Evolutionary conservation across 225 moss, liverwort and hornwort species (phyloP).

Genomic region (Climacium dendroides): DNA sequence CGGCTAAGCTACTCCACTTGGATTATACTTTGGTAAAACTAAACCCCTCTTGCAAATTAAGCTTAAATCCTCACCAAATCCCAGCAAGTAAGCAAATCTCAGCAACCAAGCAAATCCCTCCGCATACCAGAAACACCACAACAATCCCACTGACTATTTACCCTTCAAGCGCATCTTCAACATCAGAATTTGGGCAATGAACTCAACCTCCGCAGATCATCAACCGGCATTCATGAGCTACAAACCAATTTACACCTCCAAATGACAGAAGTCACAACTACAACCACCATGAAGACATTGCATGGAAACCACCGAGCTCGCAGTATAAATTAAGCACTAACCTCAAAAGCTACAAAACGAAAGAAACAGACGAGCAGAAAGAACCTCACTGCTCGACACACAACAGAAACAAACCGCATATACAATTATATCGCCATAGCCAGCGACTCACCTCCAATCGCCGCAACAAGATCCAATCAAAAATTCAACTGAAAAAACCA

Average conservation of each 20-base stretch:
- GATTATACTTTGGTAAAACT: background rate
- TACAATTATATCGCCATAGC: background rate
- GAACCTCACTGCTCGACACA: background rate
- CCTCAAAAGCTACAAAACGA: background rate
- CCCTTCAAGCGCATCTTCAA: background rate
- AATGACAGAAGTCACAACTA: background rate
- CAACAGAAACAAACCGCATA: background rate
- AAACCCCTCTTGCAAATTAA: background rate
- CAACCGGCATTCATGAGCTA: background rate
- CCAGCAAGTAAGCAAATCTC: background rate
- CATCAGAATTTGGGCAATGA: background rate
- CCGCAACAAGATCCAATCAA: background rate
- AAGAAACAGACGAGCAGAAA: background rate
- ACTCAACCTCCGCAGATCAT: background rate
- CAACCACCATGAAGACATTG: background rate
- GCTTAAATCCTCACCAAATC: background rate
- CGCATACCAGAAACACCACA: background rate
- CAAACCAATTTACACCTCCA: background rate
- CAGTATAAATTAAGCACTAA: background rate
- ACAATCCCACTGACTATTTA: background rate
- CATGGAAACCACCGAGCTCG: background rate
- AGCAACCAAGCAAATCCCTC: background rate
- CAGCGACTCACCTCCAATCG: background rate
- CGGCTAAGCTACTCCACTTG: background rate
- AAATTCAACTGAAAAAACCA: background rate